Base-by-base conservation (phyloP, 371 early-diverging fungal genomes). In the Mucor velutinosus region DNA sequence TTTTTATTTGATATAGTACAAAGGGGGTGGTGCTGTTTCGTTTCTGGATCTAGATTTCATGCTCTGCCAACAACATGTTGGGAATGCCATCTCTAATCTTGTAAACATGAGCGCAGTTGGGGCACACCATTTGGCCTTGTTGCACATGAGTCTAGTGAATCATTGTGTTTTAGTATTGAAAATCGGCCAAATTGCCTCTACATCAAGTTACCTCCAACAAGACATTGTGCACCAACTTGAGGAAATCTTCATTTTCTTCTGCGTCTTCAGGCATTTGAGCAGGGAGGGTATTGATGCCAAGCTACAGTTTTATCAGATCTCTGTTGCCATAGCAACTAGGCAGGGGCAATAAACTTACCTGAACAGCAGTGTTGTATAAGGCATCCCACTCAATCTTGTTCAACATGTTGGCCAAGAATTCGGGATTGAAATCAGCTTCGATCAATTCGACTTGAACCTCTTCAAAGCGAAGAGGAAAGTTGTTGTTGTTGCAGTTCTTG, bases 11-110 rank as follows among this genome's bases (percentile, higher is more conserved):
- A 53, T 53, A 53, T 53, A 53, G 25, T 53, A 53, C 53, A 53
- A 51, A 49, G 23, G 21, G 21, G 25, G 37, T 10, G 37, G 17
- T 41, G 41, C 1, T 41, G 41, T 41, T 15, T 27, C 14, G 8
- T 27, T 27, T 53, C 19, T 25, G 3, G 27, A 19, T 74, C 85
- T 90, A 96, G 60, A 97, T 92, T 82, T 98, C 99, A 62, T 90
- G 92, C 69, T 97, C 99, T 45, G 92, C 93, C 39, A 98, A 83
- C 15, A 98, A 86, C 97, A 98, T 97, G 82, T 98, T 98, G 62
- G 99, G 96, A 63, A 98, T 94, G 37, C 96, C 95, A 72, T 97
- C 93, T 60, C 86, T 92, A 75, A 98, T 94, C 60, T 88, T 90
- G 77, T 94, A 98, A 35, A 93, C 89, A 75, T 96, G 99, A 23